Base-by-base conservation (phyloP, 2,329 filamentous ascomycete species). In the Rhytidhysteron rufulum region DNA sequence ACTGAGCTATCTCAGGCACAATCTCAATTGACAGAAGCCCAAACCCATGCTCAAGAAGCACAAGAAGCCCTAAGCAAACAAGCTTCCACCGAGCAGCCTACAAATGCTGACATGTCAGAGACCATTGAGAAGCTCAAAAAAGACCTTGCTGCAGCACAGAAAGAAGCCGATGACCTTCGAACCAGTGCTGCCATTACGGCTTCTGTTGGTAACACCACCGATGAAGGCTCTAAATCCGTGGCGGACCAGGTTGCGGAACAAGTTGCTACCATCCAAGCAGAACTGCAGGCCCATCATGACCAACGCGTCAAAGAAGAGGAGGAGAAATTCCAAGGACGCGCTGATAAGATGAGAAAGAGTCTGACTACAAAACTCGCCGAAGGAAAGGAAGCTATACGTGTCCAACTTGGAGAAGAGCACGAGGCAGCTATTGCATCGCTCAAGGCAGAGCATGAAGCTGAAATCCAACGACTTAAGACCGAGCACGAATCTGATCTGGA, bases 291-390 rank as follows among this genome's bases (percentile, higher is more conserved):
- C 9, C 56, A 68, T 16, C 57, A 61, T 41, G 56, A 66, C 7
- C 69, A 77, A 37, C 62, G 55, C 11, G 55, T 71, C 1, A 74
- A 77, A 39, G 78, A 82, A 44, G 70, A 85, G 13, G 85, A 90
- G 55, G 76, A 79, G 21, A 80, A 76, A 9, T 72, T 86, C 43
- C 85, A 85, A 53, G 70, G 75, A 38, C 76, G 82, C 32, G 82
- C 81, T 1, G 79, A 86, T 31, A 78, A 78, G 58, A 85, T 88
- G 83, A 85, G 82, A 55, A 73, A 78, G 17, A 67, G 77, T 2
- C 67, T 88, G 36, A 84, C 82, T 53, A 82, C 79, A 57, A 88
- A 85, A 58, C 72, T 68, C 11, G 52, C 58, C 31, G 52, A 54
- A 30, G 60, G 70, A 39, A 67, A 72, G 34, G 66, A 71, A 39